Conservation (phyloP, 495 filamentous ascomycete species). For the Niebla homalea region DNA sequence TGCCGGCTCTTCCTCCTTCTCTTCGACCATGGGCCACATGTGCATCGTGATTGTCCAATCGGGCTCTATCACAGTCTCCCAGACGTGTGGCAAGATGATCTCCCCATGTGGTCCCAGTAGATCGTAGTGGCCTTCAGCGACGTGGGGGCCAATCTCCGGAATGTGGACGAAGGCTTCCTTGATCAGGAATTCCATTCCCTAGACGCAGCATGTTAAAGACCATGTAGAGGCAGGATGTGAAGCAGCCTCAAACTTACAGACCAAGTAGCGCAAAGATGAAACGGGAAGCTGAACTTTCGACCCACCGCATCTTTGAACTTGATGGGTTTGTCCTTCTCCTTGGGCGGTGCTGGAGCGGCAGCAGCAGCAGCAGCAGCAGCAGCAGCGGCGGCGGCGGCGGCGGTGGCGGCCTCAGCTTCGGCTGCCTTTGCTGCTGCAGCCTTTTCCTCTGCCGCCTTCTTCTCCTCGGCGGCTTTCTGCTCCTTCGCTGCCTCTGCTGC, state of each 20-base stretch:
- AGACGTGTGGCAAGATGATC: slow-evolving; percentile 77
- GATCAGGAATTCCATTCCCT: slow-evolving; percentile 81
- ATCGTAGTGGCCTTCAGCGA: slow-evolving; percentile 76
- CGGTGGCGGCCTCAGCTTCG: slow-evolving; percentile 13
- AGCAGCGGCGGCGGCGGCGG: slow-evolving; percentile 18
- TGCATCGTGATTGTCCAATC: slow-evolving; percentile 91
- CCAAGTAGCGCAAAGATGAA: slow-evolving; percentile 67
- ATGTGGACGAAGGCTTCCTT: slow-evolving; percentile 80
- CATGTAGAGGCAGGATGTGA: background rate
- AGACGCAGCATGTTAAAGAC: background rate
- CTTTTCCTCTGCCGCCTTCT: slow-evolving; percentile 16
- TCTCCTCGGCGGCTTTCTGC: slow-evolving; percentile 22
- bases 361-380: slow-evolving; percentile 16
- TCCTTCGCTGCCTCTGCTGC: slow-evolving; percentile 25
- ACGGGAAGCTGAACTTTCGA: slow-evolving; percentile 77
- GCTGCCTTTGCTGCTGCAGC: slow-evolving; percentile 16
- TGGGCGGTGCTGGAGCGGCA: slow-evolving; percentile 17
- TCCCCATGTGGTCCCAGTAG: slow-evolving; percentile 71
- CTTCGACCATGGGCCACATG: slow-evolving; percentile 84
- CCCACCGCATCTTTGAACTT: slow-evolving; percentile 82
- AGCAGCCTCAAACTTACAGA: slow-evolving; percentile 39
- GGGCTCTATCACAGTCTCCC: slow-evolving; percentile 74
- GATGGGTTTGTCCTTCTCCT: slow-evolving; percentile 49
- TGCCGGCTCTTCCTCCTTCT: slow-evolving; percentile 30
- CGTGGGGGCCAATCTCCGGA: slow-evolving; percentile 67